Evolutionary conservation across 352 stramenopile species (phyloP), one percentile per base, ranked within the genome.

Genomic region (Phytophthora pini): DNA sequence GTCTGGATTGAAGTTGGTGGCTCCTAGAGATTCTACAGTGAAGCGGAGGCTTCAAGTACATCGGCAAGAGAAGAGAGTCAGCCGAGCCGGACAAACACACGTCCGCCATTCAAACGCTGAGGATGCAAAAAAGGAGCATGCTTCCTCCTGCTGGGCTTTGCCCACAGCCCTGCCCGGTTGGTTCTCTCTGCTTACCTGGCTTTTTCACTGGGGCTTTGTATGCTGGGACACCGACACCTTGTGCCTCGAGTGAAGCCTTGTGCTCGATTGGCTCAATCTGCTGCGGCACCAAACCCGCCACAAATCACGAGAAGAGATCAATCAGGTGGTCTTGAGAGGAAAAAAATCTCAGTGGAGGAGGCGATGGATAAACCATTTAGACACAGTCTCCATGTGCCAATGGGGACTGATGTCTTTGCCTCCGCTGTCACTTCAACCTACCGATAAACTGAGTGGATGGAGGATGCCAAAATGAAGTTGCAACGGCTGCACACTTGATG

Each of bases 1-100:
- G 41, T n/a, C 45, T 71, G 34, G 58, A 69, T 92, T 92, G 83
- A 92, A 92, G 83, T 90, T 92, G 76, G 78, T 87, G 80, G 80
- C 76, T 89, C 74, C 61, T 75, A 66, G 60, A 52, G 75, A 78
- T 75, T 78, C 52, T 32, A 67, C 47, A 79, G 55, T 77, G 64
- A 72, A 68, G 68, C 59, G 31, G 44, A 61, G 65, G 76, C 82
- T 92, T 89, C 80, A 92, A 92, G 79, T 82, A 75, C 46, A 70
- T 46, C 34, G 50, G 44, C 39, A 68, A 72, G 52, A 72, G 55
- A 50, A 74, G 65, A 75, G 65, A 80, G 70, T 77, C 69, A 84
- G 69, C 56, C 45, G 39, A 66, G 49, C 55, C 31, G 24, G 40
- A 65, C 52, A 34, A 74, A 72, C 61, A 72, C 71, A 79, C 68